Conservation (phyloP, 1,139 yeast species). For the Lodderomyces metapsilosis region DNA sequence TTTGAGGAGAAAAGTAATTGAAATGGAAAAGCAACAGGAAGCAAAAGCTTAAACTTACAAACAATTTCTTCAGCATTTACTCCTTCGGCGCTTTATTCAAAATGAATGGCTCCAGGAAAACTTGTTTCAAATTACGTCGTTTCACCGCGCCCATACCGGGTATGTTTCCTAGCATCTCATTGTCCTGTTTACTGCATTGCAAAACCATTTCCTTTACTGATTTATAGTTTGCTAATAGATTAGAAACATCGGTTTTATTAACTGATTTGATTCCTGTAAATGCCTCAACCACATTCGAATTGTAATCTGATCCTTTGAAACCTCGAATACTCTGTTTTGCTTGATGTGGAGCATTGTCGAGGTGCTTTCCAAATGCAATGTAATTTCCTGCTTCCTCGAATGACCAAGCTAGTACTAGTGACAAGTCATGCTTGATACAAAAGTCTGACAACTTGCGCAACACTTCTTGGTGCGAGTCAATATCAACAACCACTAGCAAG, state of each 20-base stretch:
- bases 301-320: constrained; percentile 41
- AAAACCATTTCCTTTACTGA: constrained; percentile 49
- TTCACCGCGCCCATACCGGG: constrained; percentile 61
- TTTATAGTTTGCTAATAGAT: constrained; percentile 52
- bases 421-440: constrained; percentile 67
- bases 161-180: constrained; percentile 28
- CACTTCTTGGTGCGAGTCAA: constrained; percentile 69
- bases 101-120: constrained; percentile 55
- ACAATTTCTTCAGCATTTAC: not conserved
- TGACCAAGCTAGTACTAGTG: constrained; percentile 77
- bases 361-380: constrained; percentile 50
- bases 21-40: constrained; percentile 38
- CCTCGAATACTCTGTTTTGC: constrained; percentile 39
- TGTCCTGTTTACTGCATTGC: constrained; percentile 21
- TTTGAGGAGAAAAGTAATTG: constrained; percentile 46
- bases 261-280: constrained; percentile 53
- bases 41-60: constrained; percentile 7
- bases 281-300: constrained; percentile 49
- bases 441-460: constrained; percentile 68
- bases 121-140: constrained; percentile 40
- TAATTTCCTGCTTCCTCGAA: constrained; percentile 86
- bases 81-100: constrained; percentile 33
- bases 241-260: constrained; percentile 60
- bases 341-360: constrained; percentile 35
- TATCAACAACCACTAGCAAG: constrained; percentile 72